Evolutionary conservation across 2,329 filamentous ascomycete species (phyloP).

Genomic region (Mariannaea sp.): DNA sequence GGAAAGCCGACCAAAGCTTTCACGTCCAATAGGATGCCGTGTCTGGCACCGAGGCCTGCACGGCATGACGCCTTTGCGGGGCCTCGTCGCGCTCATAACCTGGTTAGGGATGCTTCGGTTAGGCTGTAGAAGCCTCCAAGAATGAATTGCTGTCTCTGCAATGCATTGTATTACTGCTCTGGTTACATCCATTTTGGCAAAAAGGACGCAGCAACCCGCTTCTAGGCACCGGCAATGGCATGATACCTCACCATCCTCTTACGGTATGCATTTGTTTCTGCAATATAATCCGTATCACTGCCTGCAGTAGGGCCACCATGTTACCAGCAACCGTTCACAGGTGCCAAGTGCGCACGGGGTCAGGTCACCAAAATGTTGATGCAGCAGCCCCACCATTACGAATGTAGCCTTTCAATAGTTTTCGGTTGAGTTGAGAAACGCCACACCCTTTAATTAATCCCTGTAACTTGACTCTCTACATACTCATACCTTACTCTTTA

Average conservation of each 20-base stretch:
- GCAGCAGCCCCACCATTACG: not conserved
- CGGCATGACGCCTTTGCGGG: no score
- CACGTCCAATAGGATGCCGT: not conserved
- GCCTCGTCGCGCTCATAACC: no score
- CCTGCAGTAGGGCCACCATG: not conserved
- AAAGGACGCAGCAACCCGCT: no score
- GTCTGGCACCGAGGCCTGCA: no score
- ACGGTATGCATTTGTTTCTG: not conserved
- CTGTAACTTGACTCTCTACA: no score
- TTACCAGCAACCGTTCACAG: not conserved
- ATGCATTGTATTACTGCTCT: no score
- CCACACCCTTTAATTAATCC: not conserved
- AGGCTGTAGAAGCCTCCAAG: no score
- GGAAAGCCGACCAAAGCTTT: not conserved
- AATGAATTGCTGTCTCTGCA: no score
- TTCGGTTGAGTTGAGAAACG: not conserved
- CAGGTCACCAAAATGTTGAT: not conserved
- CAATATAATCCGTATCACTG: not conserved
- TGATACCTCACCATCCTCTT: not conserved
- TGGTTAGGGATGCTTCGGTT: no score
- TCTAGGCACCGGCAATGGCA: not conserved
- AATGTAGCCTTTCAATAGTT: no score
- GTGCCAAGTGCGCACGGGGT: constrained; percentile 5
- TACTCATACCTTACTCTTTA: no score
- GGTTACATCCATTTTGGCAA: no score